Conservation (phyloP, 495 filamentous ascomycete genomes). For the Hypoxylon cercidicola region DNA sequence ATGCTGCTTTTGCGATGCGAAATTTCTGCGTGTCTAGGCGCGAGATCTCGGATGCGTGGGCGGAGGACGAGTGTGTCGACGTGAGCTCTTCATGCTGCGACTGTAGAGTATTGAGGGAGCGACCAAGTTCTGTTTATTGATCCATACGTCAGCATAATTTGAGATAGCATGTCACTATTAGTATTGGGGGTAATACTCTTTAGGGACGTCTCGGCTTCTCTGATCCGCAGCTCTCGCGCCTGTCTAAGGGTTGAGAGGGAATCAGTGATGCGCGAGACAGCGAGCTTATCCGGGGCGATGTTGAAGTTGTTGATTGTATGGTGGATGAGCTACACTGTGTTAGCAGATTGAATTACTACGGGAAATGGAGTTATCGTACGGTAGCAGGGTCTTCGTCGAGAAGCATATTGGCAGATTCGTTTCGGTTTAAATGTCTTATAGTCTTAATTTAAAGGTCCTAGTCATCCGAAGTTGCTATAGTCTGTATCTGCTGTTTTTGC, state of each 20-base stretch:
- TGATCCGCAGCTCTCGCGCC: slow-evolving; percentile 78
- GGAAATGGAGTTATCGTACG: slow-evolving; percentile 56
- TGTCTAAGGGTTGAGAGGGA: slow-evolving; percentile 81
- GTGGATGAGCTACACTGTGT: slow-evolving; percentile 75
- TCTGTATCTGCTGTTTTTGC: not conserved
- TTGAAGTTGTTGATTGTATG: slow-evolving; percentile 95
- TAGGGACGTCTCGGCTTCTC: slow-evolving; percentile 74
- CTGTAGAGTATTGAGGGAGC: slow-evolving; percentile 73
- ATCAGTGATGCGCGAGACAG: slow-evolving; percentile 85
- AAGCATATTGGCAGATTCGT: slow-evolving; percentile 73
- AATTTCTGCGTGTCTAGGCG: slow-evolving; percentile 94
- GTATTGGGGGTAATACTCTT: slow-evolving; percentile 62
- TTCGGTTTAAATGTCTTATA: not conserved
- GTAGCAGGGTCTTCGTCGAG: slow-evolving; percentile 95
- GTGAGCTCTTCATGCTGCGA: slow-evolving; percentile 77
- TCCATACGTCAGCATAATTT: slow-evolving; percentile 7
- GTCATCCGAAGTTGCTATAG: not conserved
- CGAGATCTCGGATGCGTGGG: slow-evolving; percentile 82
- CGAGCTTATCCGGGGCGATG: slow-evolving; percentile 84
- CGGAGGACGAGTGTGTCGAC: slow-evolving; percentile 73
- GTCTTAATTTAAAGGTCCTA: not conserved
- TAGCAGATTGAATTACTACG: slow-evolving; percentile 38
- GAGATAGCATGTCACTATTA: not conserved
- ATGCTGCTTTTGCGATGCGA: slow-evolving; percentile 85
- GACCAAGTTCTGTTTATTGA: slow-evolving; percentile 66